Percentiles rank a stretch among this genome's conserved stretches.
These are phyloP conservation scores for Physcomitrellopsis africana DNA, from an alignment of 225 moss, liverwort and hornwort species.

Conservation along the genomic window DNA sequence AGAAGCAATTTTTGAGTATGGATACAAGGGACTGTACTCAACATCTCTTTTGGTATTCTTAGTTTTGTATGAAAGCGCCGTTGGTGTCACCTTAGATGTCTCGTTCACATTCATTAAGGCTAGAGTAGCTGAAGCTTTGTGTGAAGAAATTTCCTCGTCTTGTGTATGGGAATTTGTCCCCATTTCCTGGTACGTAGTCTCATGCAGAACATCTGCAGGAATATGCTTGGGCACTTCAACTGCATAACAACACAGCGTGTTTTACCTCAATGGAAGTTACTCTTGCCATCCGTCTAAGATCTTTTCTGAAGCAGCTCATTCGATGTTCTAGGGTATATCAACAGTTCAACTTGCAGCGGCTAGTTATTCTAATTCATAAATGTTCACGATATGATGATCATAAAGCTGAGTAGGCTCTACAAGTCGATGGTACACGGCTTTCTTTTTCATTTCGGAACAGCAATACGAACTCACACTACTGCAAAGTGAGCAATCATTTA, in stretches of 20 bases:
- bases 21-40: constrained; percentile 65
- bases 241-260: constrained; percentile 28
- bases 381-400: constrained; percentile 10
- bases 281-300: constrained; percentile 3
- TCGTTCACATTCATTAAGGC: constrained; percentile 22
- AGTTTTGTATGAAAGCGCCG: constrained; percentile 21
- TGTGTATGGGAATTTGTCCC: constrained; percentile 31
- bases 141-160: constrained; percentile 36
- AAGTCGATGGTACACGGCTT: not conserved
- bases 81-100: constrained; percentile 37
- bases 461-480: constrained; percentile 9
- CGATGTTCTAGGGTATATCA: not conserved
- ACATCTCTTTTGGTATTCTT: constrained; percentile 24
- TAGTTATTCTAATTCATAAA: constrained; percentile 11
- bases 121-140: constrained; percentile 27
- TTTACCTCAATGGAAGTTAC: constrained; percentile 15
- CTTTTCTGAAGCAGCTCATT: not conserved
- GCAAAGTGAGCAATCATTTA: constrained; percentile 2
- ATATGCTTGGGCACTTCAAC: constrained; percentile 37
- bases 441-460: not conserved
- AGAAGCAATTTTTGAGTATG: constrained; percentile 20
- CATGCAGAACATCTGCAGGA: constrained; percentile 27
- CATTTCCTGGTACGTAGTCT: constrained; percentile 48
- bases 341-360: not conserved
- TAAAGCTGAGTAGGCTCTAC: not conserved